Evolutionary conservation across 805 yeast species (phyloP), one percentile per base, ranked within the genome.

Genomic region (Metschnikowia shivogae): DNA sequence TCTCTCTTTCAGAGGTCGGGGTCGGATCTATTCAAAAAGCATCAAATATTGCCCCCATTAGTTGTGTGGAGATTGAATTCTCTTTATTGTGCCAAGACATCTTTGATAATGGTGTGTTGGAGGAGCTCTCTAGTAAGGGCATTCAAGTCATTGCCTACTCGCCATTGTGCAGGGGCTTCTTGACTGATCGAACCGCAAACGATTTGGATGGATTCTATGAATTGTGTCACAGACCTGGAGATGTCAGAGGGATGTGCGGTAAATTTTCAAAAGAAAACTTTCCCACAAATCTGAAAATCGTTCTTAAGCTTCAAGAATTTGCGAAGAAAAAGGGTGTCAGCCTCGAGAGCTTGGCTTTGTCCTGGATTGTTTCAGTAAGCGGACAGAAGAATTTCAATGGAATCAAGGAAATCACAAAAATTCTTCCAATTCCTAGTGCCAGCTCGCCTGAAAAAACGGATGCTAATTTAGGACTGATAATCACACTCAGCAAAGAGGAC

Each of bases 391-490:
- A 76, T 42, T 70, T 60, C 54, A 61, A 68, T 7, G 78, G 76
- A 2, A 52, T 68, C 31, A 44, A 53, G 20, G 67, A 68, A 42
- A 73, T 68, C 43, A 77, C 89, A 22, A 70, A 66, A 47, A 72
- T 87, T 36, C 58, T 89, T 37, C 95, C 96, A 29, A 85, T 89
- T 60, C 96, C 97, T 17, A 83, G 90, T 43, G 82, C 87, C 3
- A 76, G 89, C 6, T 76, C 82, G 32, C 61, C 67, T 3, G 68
- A 63, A 9, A 81, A 87, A 61, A 79, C 84, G 13, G 70, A 72
- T 38, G 85, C 80, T 59, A 89, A 88, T 65, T 69, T 77, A 52
- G 62, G 57, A 9, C 64, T 70, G 19, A 62, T 61, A 39, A 54
- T 77, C 39, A 62, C 64, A 9, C 66, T 89, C 44, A 60, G 80